Base-by-base conservation (phyloP, 2,329 filamentous ascomycete genomes). In the Rutstroemia sp. region DNA sequence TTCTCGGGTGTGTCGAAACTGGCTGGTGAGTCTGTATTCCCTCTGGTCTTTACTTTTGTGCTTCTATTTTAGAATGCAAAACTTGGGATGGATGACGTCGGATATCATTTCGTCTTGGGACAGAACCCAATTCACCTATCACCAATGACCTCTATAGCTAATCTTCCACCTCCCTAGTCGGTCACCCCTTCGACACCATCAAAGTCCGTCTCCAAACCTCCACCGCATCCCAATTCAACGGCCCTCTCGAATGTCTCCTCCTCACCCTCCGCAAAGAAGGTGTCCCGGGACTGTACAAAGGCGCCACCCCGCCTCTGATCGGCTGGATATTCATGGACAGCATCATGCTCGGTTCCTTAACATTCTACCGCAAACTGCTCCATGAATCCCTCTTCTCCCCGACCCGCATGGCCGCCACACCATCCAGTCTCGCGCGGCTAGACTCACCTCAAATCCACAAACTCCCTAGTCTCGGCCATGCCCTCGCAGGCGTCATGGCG, bases 321-420 rank as follows among this genome's bases (percentile, higher is more conserved):
- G 94, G 94, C 65, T 97, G 94, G 94, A 96, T 97, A 88, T 90
- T 95, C 68, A 97, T 97, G 92, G 94, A 99, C 75, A 80, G 76
- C 44, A 71, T 86, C 58, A 96, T 97, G 92, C 81, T 97, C 37
- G 94, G 94, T 44, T 95, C 89, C 18, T 77, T 99, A 63, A 95
- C 88, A 23, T 81, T 95, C 50, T 97, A 97, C 75, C 88, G 92
- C 39, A 86, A 89, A 49, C 72, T 96, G 47, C 77, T 97, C 16
- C 86, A 88, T 61, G 86, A 94, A 67, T 81, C 90, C 64, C 74
- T 96, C 66, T 96, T 94, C 74, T 79, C 78, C 63, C 82, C 75
- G 1, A 68, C 71, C 27, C 66, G 74, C 54, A 58, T 62, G 37
- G 49, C 56, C 72, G 71, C 54, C 54, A 61, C 59, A 9, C 62